Percentiles rank a stretch among this genome's conserved stretches.
phyloP scores from a whole-genome alignment of 352 stramenopile species.

The Pythium aristosporum region DNA sequence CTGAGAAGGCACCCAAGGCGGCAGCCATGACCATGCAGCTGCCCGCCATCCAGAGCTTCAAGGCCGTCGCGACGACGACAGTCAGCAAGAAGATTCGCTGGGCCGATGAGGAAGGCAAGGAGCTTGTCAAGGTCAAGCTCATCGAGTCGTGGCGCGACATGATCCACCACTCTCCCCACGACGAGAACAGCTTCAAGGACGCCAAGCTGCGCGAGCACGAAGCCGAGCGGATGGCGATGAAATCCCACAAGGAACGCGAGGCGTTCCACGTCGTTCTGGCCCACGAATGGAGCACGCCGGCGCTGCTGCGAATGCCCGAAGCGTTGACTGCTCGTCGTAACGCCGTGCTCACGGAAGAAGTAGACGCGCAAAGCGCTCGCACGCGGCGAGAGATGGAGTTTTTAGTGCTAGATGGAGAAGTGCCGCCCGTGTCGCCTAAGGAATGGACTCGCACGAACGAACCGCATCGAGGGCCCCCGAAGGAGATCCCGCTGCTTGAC shows the following conservation, averaged over 20 bases:
- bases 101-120: conserved; percentile 73
- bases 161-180: conserved; percentile 58
- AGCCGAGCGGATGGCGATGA: conserved; percentile 64
- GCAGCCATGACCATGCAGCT: conserved; percentile 54
- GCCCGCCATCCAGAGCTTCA: conserved; percentile 85
- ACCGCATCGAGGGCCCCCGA: conserved; percentile 45
- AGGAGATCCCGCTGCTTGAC: conserved; percentile 72
- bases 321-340: conserved; percentile 39
- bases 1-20: conserved; percentile 28
- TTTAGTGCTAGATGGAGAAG: conserved; percentile 77
- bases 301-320: conserved; percentile 63
- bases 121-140: conserved; percentile 79
- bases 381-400: conserved; percentile 84
- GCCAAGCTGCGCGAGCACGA: conserved; percentile 85
- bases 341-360: conserved; percentile 54
- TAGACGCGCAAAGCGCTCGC: conserved; percentile 58
- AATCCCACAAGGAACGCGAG: conserved; percentile 60
- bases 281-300: conserved; percentile 67
- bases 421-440: conserved; percentile 72
- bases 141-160: conserved; percentile 87
- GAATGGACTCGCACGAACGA: conserved; percentile 79
- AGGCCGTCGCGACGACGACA: conserved; percentile 38
- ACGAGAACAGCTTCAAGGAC: conserved; percentile 75
- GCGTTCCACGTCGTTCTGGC: conserved; percentile 45
- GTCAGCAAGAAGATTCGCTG: conserved; percentile 73